phyloP scores from a whole-genome alignment of 495 filamentous ascomycete genomes.

The Thermothielavioides terrestris region DNA sequence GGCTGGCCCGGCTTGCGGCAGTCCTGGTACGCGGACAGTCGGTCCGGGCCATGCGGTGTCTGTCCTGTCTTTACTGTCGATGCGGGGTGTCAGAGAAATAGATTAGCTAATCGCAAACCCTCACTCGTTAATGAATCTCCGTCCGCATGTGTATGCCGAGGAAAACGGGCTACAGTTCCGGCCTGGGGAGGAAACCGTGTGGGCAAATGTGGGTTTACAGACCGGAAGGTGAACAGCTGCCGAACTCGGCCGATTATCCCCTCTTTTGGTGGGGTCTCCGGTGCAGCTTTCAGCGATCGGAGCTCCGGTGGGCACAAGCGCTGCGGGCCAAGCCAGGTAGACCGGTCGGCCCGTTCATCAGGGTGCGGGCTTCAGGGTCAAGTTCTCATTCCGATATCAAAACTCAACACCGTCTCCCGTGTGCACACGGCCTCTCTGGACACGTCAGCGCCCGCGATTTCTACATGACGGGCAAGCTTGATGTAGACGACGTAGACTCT shows the following conservation, averaged over 20 bases:
- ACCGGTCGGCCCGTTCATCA: not conserved
- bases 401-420: too few species aligned
- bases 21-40: conserved; percentile 5
- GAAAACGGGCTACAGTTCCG: not conserved
- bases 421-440: too few species aligned
- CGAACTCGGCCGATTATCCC: conserved; percentile 6
- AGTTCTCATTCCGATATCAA: not conserved
- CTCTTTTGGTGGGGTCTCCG: conserved; percentile 1
- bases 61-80: conserved; percentile 21
- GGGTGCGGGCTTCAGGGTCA: not conserved
- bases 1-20: conserved; percentile 4
- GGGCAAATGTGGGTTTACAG: too few species aligned
- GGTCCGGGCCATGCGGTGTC: conserved; percentile 15
- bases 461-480: too few species aligned
- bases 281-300: not conserved
- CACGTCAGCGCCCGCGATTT: too few species aligned
- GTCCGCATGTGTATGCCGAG: not conserved
- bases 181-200: not conserved
- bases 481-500: too few species aligned
- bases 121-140: conserved; percentile 13
- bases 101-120: conserved; percentile 11
- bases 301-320: not conserved
- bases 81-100: conserved; percentile 11
- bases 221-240: not conserved
- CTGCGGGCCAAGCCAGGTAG: not conserved